A percentile compares a stretch with the other conserved stretches of the same genome.
These are phyloP conservation scores for Protostelium mycophagum DNA, from an alignment of 78 protist species.

Conservation along the genomic window DNA sequence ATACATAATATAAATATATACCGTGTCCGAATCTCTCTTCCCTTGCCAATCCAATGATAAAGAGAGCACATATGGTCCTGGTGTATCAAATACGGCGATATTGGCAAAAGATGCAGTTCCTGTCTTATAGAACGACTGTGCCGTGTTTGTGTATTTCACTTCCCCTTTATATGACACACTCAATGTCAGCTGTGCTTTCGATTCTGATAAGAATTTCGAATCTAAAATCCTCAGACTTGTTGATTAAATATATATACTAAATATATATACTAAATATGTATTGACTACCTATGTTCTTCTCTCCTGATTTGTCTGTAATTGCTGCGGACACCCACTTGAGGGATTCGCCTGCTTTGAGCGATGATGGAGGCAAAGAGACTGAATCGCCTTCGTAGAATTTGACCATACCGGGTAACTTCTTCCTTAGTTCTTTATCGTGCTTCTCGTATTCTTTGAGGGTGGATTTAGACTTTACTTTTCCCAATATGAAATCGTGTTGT, in stretches of 20 bases:
- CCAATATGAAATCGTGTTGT: not conserved
- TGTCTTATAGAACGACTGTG: not conserved
- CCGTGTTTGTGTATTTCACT: not conserved
- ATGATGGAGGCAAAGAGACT: conserved; percentile 11
- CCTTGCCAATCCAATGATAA: not conserved
- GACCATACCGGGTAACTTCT: conserved; percentile 12
- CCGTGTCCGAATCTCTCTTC: no score
- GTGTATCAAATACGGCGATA: not conserved
- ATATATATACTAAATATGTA: no score
- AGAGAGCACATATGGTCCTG: not conserved
- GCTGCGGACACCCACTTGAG: conserved; percentile 23
- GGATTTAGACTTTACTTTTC: conserved; percentile 4
- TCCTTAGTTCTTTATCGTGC: not conserved
- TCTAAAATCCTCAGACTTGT: no score
- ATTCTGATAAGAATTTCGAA: no score
- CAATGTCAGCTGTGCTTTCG: no score
- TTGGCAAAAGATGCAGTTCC: not conserved
- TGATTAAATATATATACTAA: no score
- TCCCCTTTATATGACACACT: not conserved
- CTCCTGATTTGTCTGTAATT: no score
- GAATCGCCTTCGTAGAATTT: conserved; percentile 43
- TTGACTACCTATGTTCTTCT: no score
- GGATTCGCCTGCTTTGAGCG: conserved; percentile 14
- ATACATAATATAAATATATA: no score
- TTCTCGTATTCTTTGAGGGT: not conserved